Evolutionary conservation across 345 rosid species (phyloP).

Genomic region (Melaleuca quinquenervia): DNA sequence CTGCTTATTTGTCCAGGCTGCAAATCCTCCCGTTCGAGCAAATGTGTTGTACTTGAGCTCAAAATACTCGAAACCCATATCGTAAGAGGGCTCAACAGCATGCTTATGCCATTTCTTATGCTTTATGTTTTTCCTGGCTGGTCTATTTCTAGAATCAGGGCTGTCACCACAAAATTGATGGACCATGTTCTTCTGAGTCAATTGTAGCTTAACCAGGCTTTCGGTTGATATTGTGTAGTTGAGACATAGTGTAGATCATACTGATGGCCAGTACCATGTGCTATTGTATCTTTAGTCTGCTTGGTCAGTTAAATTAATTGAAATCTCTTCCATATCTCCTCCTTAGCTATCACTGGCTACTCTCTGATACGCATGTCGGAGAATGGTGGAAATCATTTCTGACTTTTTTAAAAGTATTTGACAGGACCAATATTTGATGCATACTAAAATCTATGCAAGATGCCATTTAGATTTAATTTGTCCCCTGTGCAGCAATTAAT

Average conservation of each 20-base stretch:
- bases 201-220: neutral
- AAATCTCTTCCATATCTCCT: neutral
- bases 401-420: neutral
- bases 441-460: neutral
- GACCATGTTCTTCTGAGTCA: neutral
- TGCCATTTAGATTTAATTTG: neutral
- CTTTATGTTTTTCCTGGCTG: neutral
- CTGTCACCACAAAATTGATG: neutral
- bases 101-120: neutral
- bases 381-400: neutral
- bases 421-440: neutral
- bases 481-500: neutral
- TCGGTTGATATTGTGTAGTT: neutral
- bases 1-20: constrained; percentile 33
- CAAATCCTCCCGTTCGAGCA: constrained; percentile 88
- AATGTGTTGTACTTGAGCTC: constrained; percentile 66
- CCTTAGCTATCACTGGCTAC: neutral
- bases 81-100: constrained; percentile 36
- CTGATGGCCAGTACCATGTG: neutral
- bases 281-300: neutral
- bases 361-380: neutral
- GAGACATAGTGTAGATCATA: neutral
- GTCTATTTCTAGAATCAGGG: neutral
- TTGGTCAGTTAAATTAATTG: neutral
- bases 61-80: constrained; percentile 55